These are phyloP conservation scores for Benincasa hispida DNA, from an alignment of 306 rosid genomes.

Conservation along the genomic window DNA sequence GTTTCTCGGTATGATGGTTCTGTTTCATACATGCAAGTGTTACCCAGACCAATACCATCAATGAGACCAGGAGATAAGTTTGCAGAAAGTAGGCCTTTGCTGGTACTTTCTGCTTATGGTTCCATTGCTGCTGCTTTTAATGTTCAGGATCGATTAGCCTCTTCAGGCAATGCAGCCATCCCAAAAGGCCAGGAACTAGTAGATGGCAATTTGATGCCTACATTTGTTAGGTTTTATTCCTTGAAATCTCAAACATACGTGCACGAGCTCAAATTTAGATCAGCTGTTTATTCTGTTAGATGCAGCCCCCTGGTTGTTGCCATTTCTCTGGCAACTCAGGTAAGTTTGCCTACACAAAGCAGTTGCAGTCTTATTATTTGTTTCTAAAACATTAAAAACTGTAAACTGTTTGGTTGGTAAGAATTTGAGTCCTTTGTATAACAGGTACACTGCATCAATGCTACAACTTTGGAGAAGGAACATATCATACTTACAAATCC, in stretches of 20 bases:
- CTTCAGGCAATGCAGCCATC: conserved; percentile 29
- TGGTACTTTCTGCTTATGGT: conserved; percentile 70
- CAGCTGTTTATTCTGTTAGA: conserved; percentile 71
- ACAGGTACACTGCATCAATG: conserved; percentile 87
- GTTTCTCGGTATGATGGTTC: conserved; percentile 80
- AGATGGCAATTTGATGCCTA: conserved; percentile 56
- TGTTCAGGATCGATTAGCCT: conserved; percentile 33
- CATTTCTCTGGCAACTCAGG: conserved; percentile 78
- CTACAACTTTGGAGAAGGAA: conserved; percentile 63
- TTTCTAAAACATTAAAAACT: not conserved
- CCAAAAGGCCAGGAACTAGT: conserved; percentile 44
- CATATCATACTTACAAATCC: conserved; percentile 81
- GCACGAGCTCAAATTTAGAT: conserved; percentile 74
- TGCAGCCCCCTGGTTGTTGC: conserved; percentile 87
- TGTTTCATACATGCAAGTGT: conserved; percentile 79
- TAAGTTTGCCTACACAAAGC: conserved; percentile 15
- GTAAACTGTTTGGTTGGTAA: not conserved
- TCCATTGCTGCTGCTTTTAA: conserved; percentile 43
- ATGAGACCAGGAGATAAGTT: conserved; percentile 56
- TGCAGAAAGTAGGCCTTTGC: conserved; percentile 51
- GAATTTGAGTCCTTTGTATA: conserved; percentile 5
- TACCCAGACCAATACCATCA: conserved; percentile 61
- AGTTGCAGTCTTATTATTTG: not conserved
- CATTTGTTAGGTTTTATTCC: conserved; percentile 70
- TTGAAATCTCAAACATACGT: conserved; percentile 71